Evolutionary conservation across 768 basidiomycete genomes (phyloP).

Genomic region (Lactarius pseudohatsudake): DNA sequence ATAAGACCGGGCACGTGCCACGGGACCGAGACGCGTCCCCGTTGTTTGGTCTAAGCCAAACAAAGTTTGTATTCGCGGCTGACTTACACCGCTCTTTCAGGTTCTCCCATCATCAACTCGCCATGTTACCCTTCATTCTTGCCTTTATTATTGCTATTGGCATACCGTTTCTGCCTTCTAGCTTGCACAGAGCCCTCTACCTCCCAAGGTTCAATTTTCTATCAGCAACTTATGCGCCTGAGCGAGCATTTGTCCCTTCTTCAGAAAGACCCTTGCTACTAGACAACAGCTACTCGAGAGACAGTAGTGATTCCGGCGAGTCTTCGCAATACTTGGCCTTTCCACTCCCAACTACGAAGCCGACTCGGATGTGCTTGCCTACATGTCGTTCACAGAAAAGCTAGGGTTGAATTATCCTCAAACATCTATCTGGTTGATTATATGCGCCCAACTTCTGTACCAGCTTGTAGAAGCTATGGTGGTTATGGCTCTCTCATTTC

Average conservation of each 20-base stretch:
- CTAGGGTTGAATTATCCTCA: conserved; percentile 5
- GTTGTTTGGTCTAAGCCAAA: conserved; percentile 21
- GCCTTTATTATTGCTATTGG: conserved; percentile 23
- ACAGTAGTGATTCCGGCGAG: background rate
- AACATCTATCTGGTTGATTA: conserved; percentile 11
- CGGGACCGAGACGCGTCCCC: background rate
- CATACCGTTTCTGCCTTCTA: conserved; percentile 22
- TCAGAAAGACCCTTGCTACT: background rate
- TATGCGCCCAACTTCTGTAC: conserved; percentile 17
- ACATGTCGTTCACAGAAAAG: conserved; percentile 5
- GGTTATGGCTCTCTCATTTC: conserved; percentile 21
- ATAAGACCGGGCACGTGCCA: conserved; percentile 14
- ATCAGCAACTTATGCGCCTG: conserved; percentile 8
- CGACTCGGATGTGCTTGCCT: background rate
- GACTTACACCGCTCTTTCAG: background rate
- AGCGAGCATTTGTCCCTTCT: background rate
- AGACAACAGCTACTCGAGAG: background rate
- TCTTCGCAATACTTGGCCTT: conserved; percentile 13
- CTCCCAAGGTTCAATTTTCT: conserved; percentile 20
- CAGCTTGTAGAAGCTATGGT: conserved; percentile 17
- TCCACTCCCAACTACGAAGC: background rate
- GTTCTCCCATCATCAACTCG: background rate
- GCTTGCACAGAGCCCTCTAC: conserved; percentile 15
- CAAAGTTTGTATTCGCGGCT: background rate
- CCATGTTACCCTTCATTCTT: conserved; percentile 23